Evolutionary conservation across 2,329 filamentous ascomycete species (phyloP), one percentile per base, ranked within the genome.

Genomic region (Ceratocystis albifundus): DNA sequence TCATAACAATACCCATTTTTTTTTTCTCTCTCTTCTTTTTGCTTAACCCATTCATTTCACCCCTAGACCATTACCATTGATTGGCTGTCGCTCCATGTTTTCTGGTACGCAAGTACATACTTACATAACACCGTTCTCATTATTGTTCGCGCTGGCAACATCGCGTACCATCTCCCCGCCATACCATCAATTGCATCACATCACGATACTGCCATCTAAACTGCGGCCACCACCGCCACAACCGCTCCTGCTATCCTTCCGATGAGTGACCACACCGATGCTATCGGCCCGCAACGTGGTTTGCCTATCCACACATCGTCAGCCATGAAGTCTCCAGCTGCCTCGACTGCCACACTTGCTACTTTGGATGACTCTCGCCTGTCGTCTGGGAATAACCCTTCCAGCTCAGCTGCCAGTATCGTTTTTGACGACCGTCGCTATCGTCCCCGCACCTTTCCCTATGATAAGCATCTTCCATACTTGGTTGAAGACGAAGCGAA

Each of bases 391-490:
- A 55, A 25, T 55, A 17, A 44, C 25, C 41, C 55, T 25, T 36
- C 55, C 6, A 59, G 55, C 15, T 59, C 55, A n/a, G 55, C 55
- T n/a, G 55, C 55, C 17, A 59, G 55, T 8, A 59, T 59, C 28
- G 55, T 59, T 59, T 30, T 32, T 36, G 63, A 67, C 22, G 66
- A 67, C 61, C 64, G 67, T 41, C 81, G 88, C 70, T 89, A 91
- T 74, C 87, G 93, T 64, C 90, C 90, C 45, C 86, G 94, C 69
- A 96, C 94, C 32, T 99, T 94, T 75, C 90, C 90, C 68, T 99
- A 99, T 79, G 90, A 92, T 75, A 82, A 86, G 71, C 88, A 94
- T 73, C 84, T 99, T 63, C 95, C 95, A 45, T 99, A 97, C 74
- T 78, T 85, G 67, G 87, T 92, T 66, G 95, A 99, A 76, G 85